Percentiles rank a stretch among this genome's conserved stretches.
These are phyloP conservation scores for Coprinopsis strossmayeri DNA, from an alignment of 768 basidiomycete species.

Conservation along the genomic window DNA sequence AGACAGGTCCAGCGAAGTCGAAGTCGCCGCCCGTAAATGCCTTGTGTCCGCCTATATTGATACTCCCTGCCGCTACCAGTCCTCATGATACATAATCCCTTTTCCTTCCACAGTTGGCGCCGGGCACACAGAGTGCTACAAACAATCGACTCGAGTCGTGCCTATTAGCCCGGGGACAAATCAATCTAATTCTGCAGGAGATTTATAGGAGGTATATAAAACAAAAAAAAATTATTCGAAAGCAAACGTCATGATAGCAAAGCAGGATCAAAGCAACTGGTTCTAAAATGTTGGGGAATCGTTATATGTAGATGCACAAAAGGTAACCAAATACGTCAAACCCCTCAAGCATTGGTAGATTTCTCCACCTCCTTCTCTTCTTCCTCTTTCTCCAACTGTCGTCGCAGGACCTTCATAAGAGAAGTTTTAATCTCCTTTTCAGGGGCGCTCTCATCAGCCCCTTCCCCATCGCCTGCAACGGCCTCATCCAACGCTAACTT, in stretches of 20 bases:
- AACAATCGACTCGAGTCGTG: too few relatives aligned
- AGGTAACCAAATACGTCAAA: background rate
- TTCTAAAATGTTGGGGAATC: background rate
- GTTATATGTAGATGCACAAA: too few relatives aligned
- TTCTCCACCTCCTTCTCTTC: constrained; percentile 13
- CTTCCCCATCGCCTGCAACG: constrained; percentile 76
- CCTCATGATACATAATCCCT: too few relatives aligned
- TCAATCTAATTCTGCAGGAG: background rate
- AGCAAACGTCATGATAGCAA: background rate
- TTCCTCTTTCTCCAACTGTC: constrained; percentile 68
- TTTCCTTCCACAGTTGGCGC: too few relatives aligned
- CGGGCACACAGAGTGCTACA: too few relatives aligned
- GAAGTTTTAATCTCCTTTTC: constrained; percentile 84
- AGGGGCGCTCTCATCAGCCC: constrained; percentile 53
- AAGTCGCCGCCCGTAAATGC: too few relatives aligned
- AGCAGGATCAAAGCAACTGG: constrained; percentile 2
- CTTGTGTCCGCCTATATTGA: too few relatives aligned
- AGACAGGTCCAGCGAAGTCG: too few relatives aligned
- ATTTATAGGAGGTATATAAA: background rate
- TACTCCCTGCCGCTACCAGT: too few relatives aligned
- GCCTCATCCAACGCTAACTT: constrained; percentile 92
- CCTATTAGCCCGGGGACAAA: too few relatives aligned
- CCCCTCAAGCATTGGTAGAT: background rate
- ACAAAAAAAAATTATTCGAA: background rate
- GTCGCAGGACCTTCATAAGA: constrained; percentile 76